Conservation (phyloP, 768 basidiomycete species). For the Suillus fuscotomentosus region DNA sequence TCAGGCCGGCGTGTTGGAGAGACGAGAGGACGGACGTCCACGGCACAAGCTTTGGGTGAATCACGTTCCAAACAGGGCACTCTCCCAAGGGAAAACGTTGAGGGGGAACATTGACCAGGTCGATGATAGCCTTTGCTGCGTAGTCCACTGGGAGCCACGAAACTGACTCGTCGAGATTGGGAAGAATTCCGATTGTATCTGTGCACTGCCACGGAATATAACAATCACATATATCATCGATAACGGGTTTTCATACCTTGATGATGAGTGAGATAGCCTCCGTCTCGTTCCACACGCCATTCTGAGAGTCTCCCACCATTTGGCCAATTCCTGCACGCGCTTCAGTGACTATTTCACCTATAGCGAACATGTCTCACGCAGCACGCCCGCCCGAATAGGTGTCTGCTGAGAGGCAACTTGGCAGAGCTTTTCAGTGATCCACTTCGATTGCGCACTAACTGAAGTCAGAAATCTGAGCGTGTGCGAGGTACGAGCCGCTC, state of each 20-base stretch:
- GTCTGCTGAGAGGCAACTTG: constrained; percentile 37
- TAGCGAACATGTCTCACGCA: constrained; percentile 16
- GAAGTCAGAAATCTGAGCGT: neutral
- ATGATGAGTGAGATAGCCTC: constrained; percentile 33
- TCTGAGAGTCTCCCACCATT: constrained; percentile 49
- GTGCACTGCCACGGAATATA: constrained; percentile 36
- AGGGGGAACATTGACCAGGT: constrained; percentile 33
- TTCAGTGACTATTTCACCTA: constrained; percentile 17
- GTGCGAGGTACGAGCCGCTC: constrained; percentile 15
- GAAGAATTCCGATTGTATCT: constrained; percentile 37
- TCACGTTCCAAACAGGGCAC: constrained; percentile 24
- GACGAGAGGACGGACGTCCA: constrained; percentile 42
- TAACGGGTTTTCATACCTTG: constrained; percentile 18
- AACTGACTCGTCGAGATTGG: constrained; percentile 28
- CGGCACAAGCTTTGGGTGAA: constrained; percentile 12
- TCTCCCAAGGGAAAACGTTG: neutral
- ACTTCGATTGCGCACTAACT: constrained; percentile 38
- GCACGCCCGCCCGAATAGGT: constrained; percentile 17
- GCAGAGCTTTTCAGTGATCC: constrained; percentile 53
- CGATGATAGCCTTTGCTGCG: constrained; percentile 46
- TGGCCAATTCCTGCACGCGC: constrained; percentile 51
- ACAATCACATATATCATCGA: neutral
- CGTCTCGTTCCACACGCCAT: constrained; percentile 55
- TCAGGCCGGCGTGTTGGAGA: constrained; percentile 35
- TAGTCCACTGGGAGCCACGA: constrained; percentile 55